These are phyloP conservation scores for Vachellia pachyceras DNA, from an alignment of 306 rosid species.

Conservation along the genomic window DNA sequence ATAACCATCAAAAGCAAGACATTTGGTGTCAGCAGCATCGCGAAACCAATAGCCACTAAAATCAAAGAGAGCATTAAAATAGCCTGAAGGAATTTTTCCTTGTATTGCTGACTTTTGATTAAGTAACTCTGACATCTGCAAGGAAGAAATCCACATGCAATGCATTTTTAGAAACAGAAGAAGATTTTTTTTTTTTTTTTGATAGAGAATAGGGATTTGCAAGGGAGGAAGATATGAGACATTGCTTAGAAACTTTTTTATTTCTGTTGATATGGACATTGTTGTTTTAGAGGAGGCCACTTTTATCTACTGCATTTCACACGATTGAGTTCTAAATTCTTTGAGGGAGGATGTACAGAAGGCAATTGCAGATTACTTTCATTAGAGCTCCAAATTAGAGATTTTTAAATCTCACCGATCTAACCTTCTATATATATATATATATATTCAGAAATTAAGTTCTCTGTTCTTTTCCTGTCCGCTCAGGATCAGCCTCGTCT, in stretches of 20 bases:
- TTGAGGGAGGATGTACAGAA: neutral
- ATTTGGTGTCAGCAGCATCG: conserved; percentile 80
- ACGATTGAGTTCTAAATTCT: neutral
- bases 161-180: neutral
- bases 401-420: neutral
- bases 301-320: neutral
- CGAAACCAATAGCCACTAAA: conserved; percentile 88
- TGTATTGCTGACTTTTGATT: conserved; percentile 83
- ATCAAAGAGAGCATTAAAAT: conserved; percentile 79
- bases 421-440: neutral
- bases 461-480: neutral
- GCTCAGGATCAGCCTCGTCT: conserved; percentile 10
- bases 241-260: neutral
- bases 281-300: neutral
- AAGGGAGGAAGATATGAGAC: conserved; percentile 1
- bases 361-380: neutral
- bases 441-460: neutral
- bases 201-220: neutral
- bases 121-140: conserved; percentile 95
- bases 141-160: conserved; percentile 33
- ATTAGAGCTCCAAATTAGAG: neutral
- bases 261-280: neutral
- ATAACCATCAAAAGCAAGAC: conserved; percentile 86
- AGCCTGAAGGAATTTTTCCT: conserved; percentile 97
- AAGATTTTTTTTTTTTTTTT: neutral